Percentiles rank a stretch among this genome's conserved stretches.
Conservation (phyloP, 2,329 filamentous ascomycete species). For the Penicillium concentricum region DNA sequence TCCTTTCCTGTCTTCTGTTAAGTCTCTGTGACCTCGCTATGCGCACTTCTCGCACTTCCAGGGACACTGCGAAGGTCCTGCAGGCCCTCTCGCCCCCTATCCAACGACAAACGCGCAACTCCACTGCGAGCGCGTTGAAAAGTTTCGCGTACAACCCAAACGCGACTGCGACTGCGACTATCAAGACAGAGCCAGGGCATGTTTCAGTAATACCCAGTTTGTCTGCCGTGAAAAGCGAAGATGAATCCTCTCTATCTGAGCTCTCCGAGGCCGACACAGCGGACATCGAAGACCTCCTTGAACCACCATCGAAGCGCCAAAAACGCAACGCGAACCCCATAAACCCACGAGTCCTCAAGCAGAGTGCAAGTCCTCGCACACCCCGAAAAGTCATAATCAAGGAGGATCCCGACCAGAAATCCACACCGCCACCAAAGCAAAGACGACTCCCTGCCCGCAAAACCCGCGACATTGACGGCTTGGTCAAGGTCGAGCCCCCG, state of each 20-base stretch:
- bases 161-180: background rate
- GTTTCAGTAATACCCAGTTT: conserved; percentile 33
- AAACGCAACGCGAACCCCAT: conserved; percentile 44
- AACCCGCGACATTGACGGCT: conserved; percentile 39
- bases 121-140: conserved; percentile 24
- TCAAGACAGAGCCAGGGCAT: conserved; percentile 8
- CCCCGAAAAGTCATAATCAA: conserved; percentile 28
- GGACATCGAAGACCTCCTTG: conserved; percentile 60
- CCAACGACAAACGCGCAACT: conserved; percentile 49
- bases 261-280: conserved; percentile 35
- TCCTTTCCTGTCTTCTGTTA: background rate
- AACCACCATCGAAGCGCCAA: conserved; percentile 46
- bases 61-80: conserved; percentile 59
- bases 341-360: conserved; percentile 20
- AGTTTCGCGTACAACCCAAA: conserved; percentile 28
- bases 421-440: conserved; percentile 29
- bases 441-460: conserved; percentile 44
- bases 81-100: conserved; percentile 44
- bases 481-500: conserved; percentile 56
- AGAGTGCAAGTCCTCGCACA: conserved; percentile 11
- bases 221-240: conserved; percentile 24
- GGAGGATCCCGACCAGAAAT: conserved; percentile 23
- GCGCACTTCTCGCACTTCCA: conserved; percentile 59
- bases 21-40: conserved; percentile 34
- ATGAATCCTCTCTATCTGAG: conserved; percentile 31